phyloP scores from a whole-genome alignment of 2,329 filamentous ascomycete genomes.

The Dryadomyces quercivorus region DNA sequence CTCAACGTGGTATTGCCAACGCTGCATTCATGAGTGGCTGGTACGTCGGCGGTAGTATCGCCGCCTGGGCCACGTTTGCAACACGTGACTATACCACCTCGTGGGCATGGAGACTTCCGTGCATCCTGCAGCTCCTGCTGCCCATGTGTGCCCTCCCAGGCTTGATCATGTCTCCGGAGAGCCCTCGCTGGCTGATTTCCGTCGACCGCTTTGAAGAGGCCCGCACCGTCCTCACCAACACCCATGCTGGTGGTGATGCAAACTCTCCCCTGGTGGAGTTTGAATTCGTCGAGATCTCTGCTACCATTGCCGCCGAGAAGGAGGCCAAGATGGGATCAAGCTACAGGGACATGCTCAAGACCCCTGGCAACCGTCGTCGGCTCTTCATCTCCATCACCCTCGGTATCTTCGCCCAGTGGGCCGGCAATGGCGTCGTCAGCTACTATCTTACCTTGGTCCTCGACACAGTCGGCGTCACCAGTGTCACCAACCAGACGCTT shows the following conservation, averaged over 20 bases:
- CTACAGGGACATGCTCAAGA: slow-evolving; percentile 20
- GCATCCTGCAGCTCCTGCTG: slow-evolving; percentile 36
- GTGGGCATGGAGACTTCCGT: slow-evolving; percentile 45
- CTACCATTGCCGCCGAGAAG: slow-evolving; percentile 3
- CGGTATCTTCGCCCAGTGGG: slow-evolving; percentile 4
- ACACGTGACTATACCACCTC: slow-evolving; percentile 23
- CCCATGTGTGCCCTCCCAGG: slow-evolving; percentile 7
- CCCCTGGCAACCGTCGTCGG: slow-evolving; percentile 6
- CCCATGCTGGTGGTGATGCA: slow-evolving; percentile 8
- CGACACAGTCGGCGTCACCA: slow-evolving; percentile 4
- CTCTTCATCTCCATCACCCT: slow-evolving; percentile 5
- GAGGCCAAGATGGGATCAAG: slow-evolving; percentile 14
- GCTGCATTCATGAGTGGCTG: slow-evolving; percentile 14
- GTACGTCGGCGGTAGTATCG: slow-evolving; percentile 16
- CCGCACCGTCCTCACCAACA: slow-evolving; percentile 20
- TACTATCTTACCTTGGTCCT: slow-evolving; percentile 6
- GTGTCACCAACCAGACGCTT: neutral
- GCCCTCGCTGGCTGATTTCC: slow-evolving; percentile 9
- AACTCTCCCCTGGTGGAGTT: slow-evolving; percentile 38
- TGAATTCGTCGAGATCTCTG: slow-evolving; percentile 20
- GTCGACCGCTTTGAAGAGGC: slow-evolving; percentile 14
- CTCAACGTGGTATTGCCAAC: slow-evolving; percentile 7
- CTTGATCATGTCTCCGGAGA: slow-evolving; percentile 4
- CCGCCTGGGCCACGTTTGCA: slow-evolving; percentile 20
- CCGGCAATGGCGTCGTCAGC: slow-evolving; percentile 2